Conservation (phyloP, 2,329 filamentous ascomycete species). For the Penicillium occitanis region DNA sequence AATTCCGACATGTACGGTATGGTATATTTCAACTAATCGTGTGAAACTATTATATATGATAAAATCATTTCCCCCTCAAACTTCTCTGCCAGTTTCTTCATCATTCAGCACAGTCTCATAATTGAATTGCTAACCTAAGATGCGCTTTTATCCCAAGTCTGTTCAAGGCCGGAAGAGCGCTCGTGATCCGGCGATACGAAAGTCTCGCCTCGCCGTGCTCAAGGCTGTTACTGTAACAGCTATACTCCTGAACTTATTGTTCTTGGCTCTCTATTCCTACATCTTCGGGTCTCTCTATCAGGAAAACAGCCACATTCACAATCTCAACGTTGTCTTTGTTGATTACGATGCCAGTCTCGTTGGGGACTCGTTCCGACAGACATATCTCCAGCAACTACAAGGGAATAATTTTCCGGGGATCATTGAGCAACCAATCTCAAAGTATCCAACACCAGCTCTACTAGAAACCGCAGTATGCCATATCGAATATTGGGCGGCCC, state of each 20-base stretch:
- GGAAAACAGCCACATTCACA: conserved; percentile 33
- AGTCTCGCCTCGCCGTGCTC: conserved; percentile 3
- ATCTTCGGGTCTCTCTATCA: conserved; percentile 40
- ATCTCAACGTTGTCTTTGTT: conserved; percentile 38
- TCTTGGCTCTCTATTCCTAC: background rate
- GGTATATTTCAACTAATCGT: too few relatives aligned
- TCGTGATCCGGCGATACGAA: background rate
- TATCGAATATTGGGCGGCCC: conserved; percentile 38
- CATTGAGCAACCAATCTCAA: background rate
- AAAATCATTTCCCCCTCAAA: too few relatives aligned
- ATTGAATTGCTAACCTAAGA: background rate
- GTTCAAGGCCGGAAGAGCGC: background rate
- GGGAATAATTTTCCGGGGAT: conserved; percentile 5
- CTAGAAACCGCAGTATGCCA: conserved; percentile 34
- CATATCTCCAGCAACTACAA: conserved; percentile 32
- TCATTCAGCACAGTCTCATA: too few relatives aligned
- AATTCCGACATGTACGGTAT: too few relatives aligned
- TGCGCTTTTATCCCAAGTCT: conserved; percentile 9
- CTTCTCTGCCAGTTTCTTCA: too few relatives aligned
- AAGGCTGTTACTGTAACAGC: background rate
- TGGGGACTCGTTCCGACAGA: conserved; percentile 33
- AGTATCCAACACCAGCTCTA: conserved; percentile 16
- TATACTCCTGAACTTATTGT: background rate
- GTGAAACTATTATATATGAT: too few relatives aligned
- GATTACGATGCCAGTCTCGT: conserved; percentile 43